These are phyloP conservation scores for Cystobasidiopsis lactophilus DNA, from an alignment of 768 basidiomycete species.

Conservation along the genomic window DNA sequence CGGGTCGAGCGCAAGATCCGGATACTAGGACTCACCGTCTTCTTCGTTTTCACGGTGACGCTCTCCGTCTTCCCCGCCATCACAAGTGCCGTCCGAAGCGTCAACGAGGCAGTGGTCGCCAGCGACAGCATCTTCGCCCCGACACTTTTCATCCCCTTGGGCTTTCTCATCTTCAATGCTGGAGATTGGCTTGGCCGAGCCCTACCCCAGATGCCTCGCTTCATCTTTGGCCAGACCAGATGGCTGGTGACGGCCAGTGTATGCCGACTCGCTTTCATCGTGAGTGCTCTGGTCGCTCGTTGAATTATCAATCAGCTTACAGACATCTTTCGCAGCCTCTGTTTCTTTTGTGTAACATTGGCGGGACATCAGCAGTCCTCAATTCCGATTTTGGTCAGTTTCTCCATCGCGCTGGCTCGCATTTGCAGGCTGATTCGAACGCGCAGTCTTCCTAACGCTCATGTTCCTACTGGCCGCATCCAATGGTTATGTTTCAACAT, in stretches of 20 bases:
- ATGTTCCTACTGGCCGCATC: constrained; percentile 17
- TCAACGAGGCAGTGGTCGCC: too few relatives aligned
- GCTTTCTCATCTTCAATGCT: constrained; percentile 17
- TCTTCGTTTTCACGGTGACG: constrained; percentile 22
- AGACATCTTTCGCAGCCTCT: constrained; percentile 14
- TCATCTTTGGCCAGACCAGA: constrained; percentile 12
- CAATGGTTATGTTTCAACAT: constrained; percentile 18
- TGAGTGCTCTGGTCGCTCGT: constrained; percentile 3
- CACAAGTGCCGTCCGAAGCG: constrained; percentile 17
- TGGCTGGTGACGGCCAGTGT: constrained; percentile 6
- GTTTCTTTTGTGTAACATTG: constrained; percentile 19
- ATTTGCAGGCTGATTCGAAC: neutral
- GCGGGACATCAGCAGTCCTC: constrained; percentile 3
- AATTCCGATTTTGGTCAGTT: constrained; percentile 15
- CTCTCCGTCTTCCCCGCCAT: constrained; percentile 22
- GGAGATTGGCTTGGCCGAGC: constrained; percentile 20
- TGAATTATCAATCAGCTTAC: neutral
- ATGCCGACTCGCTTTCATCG: constrained; percentile 17
- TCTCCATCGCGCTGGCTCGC: neutral
- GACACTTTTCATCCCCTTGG: constrained; percentile 12
- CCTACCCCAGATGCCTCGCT: constrained; percentile 10
- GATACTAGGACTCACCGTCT: constrained; percentile 23
- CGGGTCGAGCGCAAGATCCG: constrained; percentile 19
- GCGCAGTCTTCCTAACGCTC: constrained; percentile 14
- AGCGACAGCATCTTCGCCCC: constrained; percentile 3